These are phyloP conservation scores for Colletotrichum truncatum DNA, from an alignment of 2,329 filamentous ascomycete genomes.

Conservation along the genomic window DNA sequence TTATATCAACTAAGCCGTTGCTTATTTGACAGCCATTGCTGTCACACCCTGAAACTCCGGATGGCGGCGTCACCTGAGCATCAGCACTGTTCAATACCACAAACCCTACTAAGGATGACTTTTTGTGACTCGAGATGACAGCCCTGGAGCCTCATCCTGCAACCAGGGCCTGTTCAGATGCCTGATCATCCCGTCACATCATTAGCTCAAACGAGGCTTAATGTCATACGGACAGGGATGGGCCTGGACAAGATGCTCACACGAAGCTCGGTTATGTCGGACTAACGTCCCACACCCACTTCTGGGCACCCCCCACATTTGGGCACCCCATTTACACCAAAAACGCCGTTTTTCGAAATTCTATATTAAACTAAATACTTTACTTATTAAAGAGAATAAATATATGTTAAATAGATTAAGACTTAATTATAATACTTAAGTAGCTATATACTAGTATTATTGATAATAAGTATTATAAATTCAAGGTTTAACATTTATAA, in stretches of 20 bases:
- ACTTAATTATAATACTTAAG: no score
- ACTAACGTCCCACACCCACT: no score
- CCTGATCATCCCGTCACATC: slow-evolving; percentile 28
- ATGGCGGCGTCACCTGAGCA: slow-evolving; percentile 20
- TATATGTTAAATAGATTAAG: no score
- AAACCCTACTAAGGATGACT: not conserved
- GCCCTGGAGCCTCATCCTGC: slow-evolving; percentile 4
- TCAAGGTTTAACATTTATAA: no score
- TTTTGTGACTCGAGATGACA: slow-evolving; percentile 26
- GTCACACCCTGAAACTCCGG: slow-evolving; percentile 28
- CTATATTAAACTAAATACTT: no score
- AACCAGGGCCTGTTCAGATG: slow-evolving; percentile 23
- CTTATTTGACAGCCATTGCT: not conserved
- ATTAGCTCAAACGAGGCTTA: slow-evolving; percentile 19
- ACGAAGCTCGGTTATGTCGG: slow-evolving; percentile 13
- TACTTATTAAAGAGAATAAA: no score
- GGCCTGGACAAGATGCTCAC: slow-evolving; percentile 4
- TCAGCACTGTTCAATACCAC: not conserved
- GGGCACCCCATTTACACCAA: no score
- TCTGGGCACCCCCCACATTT: no score
- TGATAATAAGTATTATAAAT: no score
- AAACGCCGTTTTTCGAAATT: no score
- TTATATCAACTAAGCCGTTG: not conserved
- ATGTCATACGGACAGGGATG: slow-evolving; percentile 13
- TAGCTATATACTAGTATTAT: no score